Evolutionary conservation across 345 rosid genomes (phyloP).

Genomic region (Eucalyptus paniculata): DNA sequence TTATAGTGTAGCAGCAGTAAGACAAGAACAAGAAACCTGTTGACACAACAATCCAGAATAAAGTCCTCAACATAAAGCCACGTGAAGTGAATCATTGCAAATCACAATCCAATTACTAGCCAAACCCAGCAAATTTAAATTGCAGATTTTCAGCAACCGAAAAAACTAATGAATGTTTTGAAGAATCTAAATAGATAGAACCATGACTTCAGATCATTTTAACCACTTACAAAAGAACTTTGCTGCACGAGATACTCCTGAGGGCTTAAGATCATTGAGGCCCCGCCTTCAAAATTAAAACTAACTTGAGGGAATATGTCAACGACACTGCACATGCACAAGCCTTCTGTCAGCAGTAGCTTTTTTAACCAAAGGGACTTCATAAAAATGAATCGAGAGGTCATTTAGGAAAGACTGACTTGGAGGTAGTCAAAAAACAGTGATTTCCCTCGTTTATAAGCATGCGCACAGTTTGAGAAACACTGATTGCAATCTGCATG

Average conservation of each 20-base stretch:
- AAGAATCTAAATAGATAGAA: neutral
- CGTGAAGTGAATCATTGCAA: neutral
- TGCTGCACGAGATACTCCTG: conserved; percentile 87
- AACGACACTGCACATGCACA: conserved; percentile 32
- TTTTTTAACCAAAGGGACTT: neutral
- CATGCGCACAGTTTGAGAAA: conserved; percentile 48
- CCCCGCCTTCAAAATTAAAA: conserved; percentile 85
- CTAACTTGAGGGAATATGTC: conserved; percentile 80
- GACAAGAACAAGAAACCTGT: neutral
- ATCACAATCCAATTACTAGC: neutral
- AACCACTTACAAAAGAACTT: conserved; percentile 61
- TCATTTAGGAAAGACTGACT: conserved; percentile 22
- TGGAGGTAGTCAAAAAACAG: conserved; percentile 53
- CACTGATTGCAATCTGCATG: conserved; percentile 53
- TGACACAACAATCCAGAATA: neutral
- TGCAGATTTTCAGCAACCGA: neutral
- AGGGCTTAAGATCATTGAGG: conserved; percentile 68
- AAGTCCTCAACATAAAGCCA: neutral
- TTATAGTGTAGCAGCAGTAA: neutral
- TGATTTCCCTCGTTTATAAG: conserved; percentile 58
- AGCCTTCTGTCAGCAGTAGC: neutral
- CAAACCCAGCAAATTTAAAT: neutral
- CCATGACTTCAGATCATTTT: neutral
- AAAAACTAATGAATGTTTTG: neutral
- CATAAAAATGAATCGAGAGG: neutral